phyloP scores from a whole-genome alignment of 2,329 filamentous ascomycete genomes.

The Fusarium avenaceum region DNA sequence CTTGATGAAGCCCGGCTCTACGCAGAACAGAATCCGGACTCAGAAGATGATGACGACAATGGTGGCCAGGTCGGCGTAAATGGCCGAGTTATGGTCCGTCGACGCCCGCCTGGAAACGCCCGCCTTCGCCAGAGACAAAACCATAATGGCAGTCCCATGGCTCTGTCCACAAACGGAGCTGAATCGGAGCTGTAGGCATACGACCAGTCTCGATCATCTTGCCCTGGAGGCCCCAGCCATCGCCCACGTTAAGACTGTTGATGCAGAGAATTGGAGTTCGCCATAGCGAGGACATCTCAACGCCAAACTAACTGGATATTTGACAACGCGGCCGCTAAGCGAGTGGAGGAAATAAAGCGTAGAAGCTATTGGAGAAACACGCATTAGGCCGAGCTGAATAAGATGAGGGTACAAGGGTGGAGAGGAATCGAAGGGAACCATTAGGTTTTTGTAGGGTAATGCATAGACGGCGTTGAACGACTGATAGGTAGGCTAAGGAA shows the following conservation, averaged over 20 bases:
- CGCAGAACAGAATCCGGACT: slow-evolving; percentile 66
- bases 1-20: slow-evolving; percentile 81
- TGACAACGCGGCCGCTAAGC: slow-evolving; percentile 17
- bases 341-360: slow-evolving; percentile 16
- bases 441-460: slow-evolving; percentile 47
- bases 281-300: neutral
- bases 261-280: neutral
- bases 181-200: slow-evolving; percentile 66
- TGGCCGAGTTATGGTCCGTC: slow-evolving; percentile 57
- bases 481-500: slow-evolving; percentile 47
- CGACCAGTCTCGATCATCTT: slow-evolving; percentile 1
- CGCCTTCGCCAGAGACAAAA: slow-evolving; percentile 60
- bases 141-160: slow-evolving; percentile 70
- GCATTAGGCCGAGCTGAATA: slow-evolving; percentile 20
- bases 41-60: slow-evolving; percentile 69
- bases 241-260: neutral
- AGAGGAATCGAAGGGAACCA: slow-evolving; percentile 23
- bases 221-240: neutral
- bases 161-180: slow-evolving; percentile 67
- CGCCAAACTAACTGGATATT: slow-evolving; percentile 15
- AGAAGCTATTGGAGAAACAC: slow-evolving; percentile 24
- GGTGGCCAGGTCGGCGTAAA: slow-evolving; percentile 60
- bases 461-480: slow-evolving; percentile 55
- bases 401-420: slow-evolving; percentile 2
- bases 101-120: slow-evolving; percentile 59